phyloP scores from a whole-genome alignment of 345 rosid genomes.

The Populus euphratica region DNA sequence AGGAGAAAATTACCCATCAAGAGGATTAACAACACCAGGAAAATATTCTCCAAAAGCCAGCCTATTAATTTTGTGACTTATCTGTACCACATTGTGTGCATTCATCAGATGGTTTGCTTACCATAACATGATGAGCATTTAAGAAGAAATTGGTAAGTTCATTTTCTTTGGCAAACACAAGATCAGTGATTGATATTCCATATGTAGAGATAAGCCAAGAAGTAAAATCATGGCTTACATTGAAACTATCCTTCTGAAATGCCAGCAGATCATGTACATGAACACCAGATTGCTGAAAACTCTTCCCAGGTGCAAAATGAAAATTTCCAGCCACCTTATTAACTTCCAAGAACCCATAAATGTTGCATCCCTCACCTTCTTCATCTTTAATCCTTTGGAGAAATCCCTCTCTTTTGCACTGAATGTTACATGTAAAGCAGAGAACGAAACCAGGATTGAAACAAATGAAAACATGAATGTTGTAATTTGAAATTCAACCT shows the following conservation, averaged over 20 bases:
- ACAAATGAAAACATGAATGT: not conserved
- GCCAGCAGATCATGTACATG: slow-evolving; percentile 84
- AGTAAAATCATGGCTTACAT: slow-evolving; percentile 44
- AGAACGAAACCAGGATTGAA: not conserved
- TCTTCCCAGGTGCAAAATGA: slow-evolving; percentile 98
- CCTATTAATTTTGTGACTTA: slow-evolving; percentile 84
- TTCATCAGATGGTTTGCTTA: slow-evolving; percentile 6
- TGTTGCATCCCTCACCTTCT: slow-evolving; percentile 94
- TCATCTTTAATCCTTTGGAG: slow-evolving; percentile 83
- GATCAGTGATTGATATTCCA: not conserved
- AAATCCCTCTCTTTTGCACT: slow-evolving; percentile 97
- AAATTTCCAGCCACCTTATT: slow-evolving; percentile 96
- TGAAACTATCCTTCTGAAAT: slow-evolving; percentile 79
- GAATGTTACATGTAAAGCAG: slow-evolving; percentile 20
- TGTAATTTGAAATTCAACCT: not conserved
- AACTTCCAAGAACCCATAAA: slow-evolving; percentile 88
- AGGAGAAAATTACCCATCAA: slow-evolving; percentile 58
- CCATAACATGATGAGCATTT: not conserved
- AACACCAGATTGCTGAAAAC: slow-evolving; percentile 86
- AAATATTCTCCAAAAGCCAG: slow-evolving; percentile 79
- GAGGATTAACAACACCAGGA: slow-evolving; percentile 95
- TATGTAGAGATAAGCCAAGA: not conserved
- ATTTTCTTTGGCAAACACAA: not conserved
- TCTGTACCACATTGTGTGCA: slow-evolving; percentile 36
- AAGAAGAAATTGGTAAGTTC: not conserved